Percentiles rank a stretch among this genome's conserved stretches.
Evolutionary conservation across 2,329 filamentous ascomycete genomes (phyloP).

Genomic region (Colletotrichum sp.): DNA sequence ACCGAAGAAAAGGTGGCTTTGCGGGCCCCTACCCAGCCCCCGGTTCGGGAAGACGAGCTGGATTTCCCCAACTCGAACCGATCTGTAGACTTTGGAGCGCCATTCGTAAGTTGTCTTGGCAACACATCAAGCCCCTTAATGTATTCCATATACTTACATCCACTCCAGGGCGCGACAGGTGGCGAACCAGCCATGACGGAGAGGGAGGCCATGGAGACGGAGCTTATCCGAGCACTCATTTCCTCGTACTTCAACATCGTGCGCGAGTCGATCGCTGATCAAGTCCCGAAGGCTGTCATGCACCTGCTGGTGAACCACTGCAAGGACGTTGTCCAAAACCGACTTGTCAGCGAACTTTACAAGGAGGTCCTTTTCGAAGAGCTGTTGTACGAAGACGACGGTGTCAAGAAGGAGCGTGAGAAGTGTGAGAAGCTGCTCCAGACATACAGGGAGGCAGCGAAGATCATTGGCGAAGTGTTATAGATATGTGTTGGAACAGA

Average conservation of each 20-base stretch:
- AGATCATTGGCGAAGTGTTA: conserved; percentile 96
- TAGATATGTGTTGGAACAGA: conserved; percentile 44
- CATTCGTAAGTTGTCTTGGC: conserved; percentile 58
- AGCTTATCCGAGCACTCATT: conserved; percentile 94
- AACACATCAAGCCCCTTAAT: background rate
- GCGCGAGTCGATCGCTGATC: conserved; percentile 96
- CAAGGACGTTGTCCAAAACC: conserved; percentile 97
- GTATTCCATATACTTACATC: conserved; percentile 24
- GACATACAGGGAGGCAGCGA: conserved; percentile 96
- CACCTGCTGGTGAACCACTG: conserved; percentile 97
- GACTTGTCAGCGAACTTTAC: conserved; percentile 94
- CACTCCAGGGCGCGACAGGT: conserved; percentile 52
- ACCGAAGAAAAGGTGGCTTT: conserved; percentile 62
- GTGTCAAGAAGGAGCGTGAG: conserved; percentile 95
- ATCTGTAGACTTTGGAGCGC: conserved; percentile 48
- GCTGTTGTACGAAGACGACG: conserved; percentile 95
- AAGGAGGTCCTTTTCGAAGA: conserved; percentile 91
- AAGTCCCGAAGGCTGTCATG: conserved; percentile 99
- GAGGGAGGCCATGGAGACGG: conserved; percentile 95
- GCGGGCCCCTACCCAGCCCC: conserved; percentile 50
- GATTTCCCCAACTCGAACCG: conserved; percentile 43
- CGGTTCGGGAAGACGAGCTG: conserved; percentile 46
- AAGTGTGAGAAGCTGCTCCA: conserved; percentile 96
- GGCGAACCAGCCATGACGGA: conserved; percentile 91
- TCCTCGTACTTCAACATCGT: conserved; percentile 99